Evolutionary conservation across 139 green algal genomes (phyloP).

Genomic region (Volvox reticuliferus): DNA sequence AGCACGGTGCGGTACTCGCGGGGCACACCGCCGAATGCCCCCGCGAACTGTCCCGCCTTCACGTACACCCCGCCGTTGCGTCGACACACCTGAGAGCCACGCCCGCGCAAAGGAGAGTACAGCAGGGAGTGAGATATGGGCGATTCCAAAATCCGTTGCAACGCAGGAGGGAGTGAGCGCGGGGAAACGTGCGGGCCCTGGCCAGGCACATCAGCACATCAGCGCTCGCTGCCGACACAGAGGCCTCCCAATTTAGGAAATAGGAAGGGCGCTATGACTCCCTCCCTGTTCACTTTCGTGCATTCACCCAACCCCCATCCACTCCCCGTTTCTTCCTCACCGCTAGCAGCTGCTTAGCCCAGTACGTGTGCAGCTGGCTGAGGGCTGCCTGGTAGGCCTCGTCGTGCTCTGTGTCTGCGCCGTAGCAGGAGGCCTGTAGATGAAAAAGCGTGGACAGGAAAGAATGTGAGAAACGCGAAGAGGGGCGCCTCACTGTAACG

Average conservation of each 20-base stretch:
- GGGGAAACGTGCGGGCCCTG: too few species aligned
- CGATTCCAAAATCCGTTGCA: too few species aligned
- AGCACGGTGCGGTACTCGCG: conserved; percentile 75
- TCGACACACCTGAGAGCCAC: conserved; percentile 62
- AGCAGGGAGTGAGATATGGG: neutral
- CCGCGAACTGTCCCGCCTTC: conserved; percentile 90
- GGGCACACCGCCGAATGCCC: conserved; percentile 71
- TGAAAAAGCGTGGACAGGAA: too few species aligned
- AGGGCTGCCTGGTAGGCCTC: conserved; percentile 46
- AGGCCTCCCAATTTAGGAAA: too few species aligned
- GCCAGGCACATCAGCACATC: too few species aligned
- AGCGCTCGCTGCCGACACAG: too few species aligned
- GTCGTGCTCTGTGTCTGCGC: conserved; percentile 30
- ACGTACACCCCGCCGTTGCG: conserved; percentile 90
- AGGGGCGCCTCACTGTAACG: too few species aligned
- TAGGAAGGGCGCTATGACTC: too few species aligned
- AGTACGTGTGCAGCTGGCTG: conserved; percentile 54
- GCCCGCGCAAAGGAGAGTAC: neutral
- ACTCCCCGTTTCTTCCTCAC: conserved; percentile 4
- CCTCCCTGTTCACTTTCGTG: neutral
- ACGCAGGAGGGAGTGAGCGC: too few species aligned
- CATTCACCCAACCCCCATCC: neutral
- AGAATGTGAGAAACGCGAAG: too few species aligned
- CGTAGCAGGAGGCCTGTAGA: conserved; percentile 18
- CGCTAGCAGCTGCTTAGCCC: conserved; percentile 52